Evolutionary conservation across 441 rosid species (phyloP), one percentile per base, ranked within the genome.

Genomic region (Isatis lusitanica): DNA sequence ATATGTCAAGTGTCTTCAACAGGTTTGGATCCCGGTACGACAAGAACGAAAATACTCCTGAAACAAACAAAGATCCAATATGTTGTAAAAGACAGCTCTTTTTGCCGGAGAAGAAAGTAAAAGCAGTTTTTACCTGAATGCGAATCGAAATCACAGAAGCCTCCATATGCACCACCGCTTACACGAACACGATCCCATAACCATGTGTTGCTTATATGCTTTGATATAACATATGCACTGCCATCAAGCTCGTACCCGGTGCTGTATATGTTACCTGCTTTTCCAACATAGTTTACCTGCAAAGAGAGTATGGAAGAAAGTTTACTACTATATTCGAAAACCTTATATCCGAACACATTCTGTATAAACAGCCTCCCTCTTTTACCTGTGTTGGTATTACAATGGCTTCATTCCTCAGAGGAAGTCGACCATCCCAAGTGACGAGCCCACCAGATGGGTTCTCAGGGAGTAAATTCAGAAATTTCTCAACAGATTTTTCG

Each of bases 141-240:
- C 28, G 94, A 85, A 84, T 95, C 98, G 4, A 95, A 91, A 77
- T 91, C 88, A 21, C 98, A 93, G 79, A 91, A 91, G 61, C 99
- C 98, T 56, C 98, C 98, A 82, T 95, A 95, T 52, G 98, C 99
- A 59, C 99, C 99, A 40, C 98, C 98, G 36, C 98, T 91, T 42
- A 95, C 95, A 67, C 97, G 93, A 70, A 93, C 96, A 48, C 93
- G 93, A 57, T 93, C 97, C 99, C 98, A 95, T 86, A 95, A 80
- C 98, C 99, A 95, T 44, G 98, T 87, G 31, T 86, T 90, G 74
- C 93, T 86, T 61, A 95, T 90, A 79, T 91, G 74, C 77, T 93
- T 93, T 48, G 99, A 93, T 77, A 95, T 88, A 44, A 95, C 99
- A 82, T 95, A 93, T 17, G 96, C 86, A 81, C 97, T 95, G 70